Conservation (phyloP, 2,329 filamentous ascomycete genomes). For the Cytospora piceae region DNA sequence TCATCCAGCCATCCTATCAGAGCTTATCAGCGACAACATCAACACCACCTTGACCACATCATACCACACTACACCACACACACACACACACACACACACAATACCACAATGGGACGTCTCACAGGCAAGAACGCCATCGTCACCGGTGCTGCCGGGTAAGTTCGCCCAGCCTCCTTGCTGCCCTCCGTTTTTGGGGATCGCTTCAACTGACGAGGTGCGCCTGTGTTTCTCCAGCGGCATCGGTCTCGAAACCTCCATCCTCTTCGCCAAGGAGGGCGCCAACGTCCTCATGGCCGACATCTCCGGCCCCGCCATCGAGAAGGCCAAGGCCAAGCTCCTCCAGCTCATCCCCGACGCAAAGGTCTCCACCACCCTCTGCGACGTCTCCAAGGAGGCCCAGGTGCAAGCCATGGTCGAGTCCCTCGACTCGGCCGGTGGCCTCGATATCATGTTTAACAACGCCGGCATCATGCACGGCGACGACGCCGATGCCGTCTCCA, state of each 20-base stretch:
- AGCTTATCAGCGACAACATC: neutral
- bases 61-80: neutral
- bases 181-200: neutral
- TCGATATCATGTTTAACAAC: constrained; percentile 97
- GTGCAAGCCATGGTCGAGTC: constrained; percentile 75
- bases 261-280: constrained; percentile 88
- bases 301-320: constrained; percentile 75
- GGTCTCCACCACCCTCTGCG: constrained; percentile 47
- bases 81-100: neutral
- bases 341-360: constrained; percentile 66
- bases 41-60: neutral
- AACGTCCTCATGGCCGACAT: constrained; percentile 86
- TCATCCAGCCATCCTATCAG: neutral
- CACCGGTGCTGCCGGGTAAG: constrained; percentile 85
- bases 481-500: constrained; percentile 79
- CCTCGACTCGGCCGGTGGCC: constrained; percentile 81
- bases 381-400: constrained; percentile 84
- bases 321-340: constrained; percentile 74
- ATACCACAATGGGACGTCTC: constrained; percentile 46
- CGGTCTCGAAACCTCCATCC: constrained; percentile 87
- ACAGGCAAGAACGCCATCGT: constrained; percentile 70
- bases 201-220: neutral
- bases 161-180: constrained; percentile 29
- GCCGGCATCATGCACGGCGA: constrained; percentile 93
- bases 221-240: constrained; percentile 67